Conservation (phyloP, 176 grass and related monocot genomes). For the Paspalum notatum region DNA sequence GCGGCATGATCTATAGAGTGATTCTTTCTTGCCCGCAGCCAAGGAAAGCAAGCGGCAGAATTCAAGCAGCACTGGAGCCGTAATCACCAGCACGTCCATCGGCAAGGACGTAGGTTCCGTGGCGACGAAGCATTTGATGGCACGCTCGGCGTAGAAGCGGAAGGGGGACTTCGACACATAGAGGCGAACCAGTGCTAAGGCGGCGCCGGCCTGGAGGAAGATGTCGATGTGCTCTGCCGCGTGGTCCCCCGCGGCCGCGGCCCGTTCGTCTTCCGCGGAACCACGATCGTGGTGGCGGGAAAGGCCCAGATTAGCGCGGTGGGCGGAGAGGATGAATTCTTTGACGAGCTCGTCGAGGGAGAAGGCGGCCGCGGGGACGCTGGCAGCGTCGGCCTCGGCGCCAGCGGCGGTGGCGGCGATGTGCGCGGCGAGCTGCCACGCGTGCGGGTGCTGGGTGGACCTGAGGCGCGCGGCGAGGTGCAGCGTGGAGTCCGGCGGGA, state of each 20-base stretch:
- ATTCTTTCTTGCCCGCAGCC: slow-evolving; percentile 51
- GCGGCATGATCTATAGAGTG: slow-evolving; percentile 67
- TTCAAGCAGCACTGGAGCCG: slow-evolving; percentile 60
- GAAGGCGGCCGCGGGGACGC: slow-evolving; percentile 15
- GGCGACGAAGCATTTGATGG: slow-evolving; percentile 65
- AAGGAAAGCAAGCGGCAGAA: slow-evolving; percentile 68
- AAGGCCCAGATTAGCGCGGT: slow-evolving; percentile 3
- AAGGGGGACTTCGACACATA: slow-evolving; percentile 51
- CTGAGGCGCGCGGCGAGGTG: slow-evolving; percentile 73
- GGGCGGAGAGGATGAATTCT: slow-evolving; percentile 55
- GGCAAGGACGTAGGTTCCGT: slow-evolving; percentile 45
- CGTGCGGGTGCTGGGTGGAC: slow-evolving; percentile 66
- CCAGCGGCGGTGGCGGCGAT: slow-evolving; percentile 50
- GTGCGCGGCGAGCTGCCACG: slow-evolving; percentile 83
- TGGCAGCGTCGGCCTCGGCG: slow-evolving; percentile 8
- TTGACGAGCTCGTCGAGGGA: slow-evolving; percentile 67
- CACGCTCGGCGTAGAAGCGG: slow-evolving; percentile 45
- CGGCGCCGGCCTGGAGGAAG: slow-evolving; percentile 65
- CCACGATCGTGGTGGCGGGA: slow-evolving; percentile 25
- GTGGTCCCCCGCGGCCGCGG: slow-evolving; percentile 19
- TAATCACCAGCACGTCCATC: slow-evolving; percentile 40
- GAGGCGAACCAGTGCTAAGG: slow-evolving; percentile 72
- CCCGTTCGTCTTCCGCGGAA: neutral
- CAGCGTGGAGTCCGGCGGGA: slow-evolving; percentile 66
- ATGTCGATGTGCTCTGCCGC: slow-evolving; percentile 58